Percentiles rank a stretch among this genome's conserved stretches.
Conservation (phyloP, 768 basidiomycete species). For the Paxillus rubicundulus region DNA sequence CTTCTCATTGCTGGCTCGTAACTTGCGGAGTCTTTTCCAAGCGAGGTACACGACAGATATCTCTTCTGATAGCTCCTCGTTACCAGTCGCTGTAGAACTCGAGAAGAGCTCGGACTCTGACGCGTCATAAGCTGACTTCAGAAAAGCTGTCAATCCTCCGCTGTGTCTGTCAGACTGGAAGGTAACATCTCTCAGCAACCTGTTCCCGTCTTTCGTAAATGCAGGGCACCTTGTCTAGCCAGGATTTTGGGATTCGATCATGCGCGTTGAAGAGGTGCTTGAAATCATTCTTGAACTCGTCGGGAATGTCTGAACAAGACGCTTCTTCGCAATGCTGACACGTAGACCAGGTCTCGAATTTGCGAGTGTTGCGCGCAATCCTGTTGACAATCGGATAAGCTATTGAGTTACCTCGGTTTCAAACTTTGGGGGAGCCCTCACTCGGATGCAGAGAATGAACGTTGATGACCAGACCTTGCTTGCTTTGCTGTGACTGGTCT, state of each 20-base stretch:
- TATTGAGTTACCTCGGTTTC: neutral
- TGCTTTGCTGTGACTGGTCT: conserved; percentile 13
- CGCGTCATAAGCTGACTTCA: conserved; percentile 30
- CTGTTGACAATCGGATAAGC: conserved; percentile 25
- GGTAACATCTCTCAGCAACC: neutral
- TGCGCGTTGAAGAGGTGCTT: conserved; percentile 38
- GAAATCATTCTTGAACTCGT: conserved; percentile 36
- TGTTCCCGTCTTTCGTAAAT: neutral
- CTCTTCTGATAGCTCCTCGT: conserved; percentile 34
- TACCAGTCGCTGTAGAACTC: conserved; percentile 14
- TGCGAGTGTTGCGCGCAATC: conserved; percentile 46
- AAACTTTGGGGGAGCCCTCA: conserved; percentile 18
- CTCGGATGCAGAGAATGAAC: conserved; percentile 49
- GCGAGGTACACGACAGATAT: conserved; percentile 41
- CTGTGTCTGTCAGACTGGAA: conserved; percentile 10
- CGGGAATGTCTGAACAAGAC: conserved; percentile 44
- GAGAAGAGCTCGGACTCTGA: conserved; percentile 41
- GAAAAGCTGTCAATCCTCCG: conserved; percentile 21
- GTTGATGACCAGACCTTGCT: conserved; percentile 23
- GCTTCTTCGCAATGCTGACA: conserved; percentile 51
- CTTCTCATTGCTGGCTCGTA: conserved; percentile 45
- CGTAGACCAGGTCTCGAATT: conserved; percentile 52
- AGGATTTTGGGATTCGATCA: conserved; percentile 37
- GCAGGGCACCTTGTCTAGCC: conserved; percentile 40
- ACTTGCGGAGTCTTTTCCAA: conserved; percentile 43